Evolutionary conservation across 2,329 filamentous ascomycete species (phyloP).

Genomic region (Incumbomyces lentus): DNA sequence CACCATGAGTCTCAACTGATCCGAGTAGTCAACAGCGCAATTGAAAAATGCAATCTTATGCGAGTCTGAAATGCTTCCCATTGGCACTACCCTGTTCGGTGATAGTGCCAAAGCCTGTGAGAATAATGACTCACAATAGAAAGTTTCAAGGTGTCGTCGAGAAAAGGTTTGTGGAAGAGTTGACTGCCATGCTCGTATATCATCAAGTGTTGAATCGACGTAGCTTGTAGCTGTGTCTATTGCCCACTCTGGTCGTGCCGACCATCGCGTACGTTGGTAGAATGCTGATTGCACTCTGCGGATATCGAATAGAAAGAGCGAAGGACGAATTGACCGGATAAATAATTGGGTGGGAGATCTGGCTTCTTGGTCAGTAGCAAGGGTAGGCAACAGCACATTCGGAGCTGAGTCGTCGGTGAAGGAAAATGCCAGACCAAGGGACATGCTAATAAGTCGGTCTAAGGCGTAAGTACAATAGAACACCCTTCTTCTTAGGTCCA

Average conservation of each 20-base stretch:
- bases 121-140: constrained; percentile 81
- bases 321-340: constrained; percentile 53
- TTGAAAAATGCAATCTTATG: constrained; percentile 76
- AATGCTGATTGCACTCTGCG: constrained; percentile 78
- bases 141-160: constrained; percentile 59
- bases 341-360: constrained; percentile 32
- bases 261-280: constrained; percentile 69
- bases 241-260: constrained; percentile 53
- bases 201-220: constrained; percentile 31
- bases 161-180: constrained; percentile 59
- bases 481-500: constrained; percentile 70
- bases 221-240: constrained; percentile 52
- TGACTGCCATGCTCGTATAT: constrained; percentile 70
- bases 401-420: constrained; percentile 76
- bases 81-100: constrained; percentile 61
- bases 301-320: constrained; percentile 68
- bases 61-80: constrained; percentile 55
- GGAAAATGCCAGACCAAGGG: constrained; percentile 77
- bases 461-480: constrained; percentile 88
- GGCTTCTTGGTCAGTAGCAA: constrained; percentile 26
- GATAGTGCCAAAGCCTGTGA: constrained; percentile 84
- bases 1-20: constrained; percentile 60
- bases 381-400: constrained; percentile 64
- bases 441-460: constrained; percentile 80
- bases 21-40: constrained; percentile 70